Evolutionary conservation across 2,329 filamentous ascomycete species (phyloP).

Genomic region (Beauveria brongniartii): DNA sequence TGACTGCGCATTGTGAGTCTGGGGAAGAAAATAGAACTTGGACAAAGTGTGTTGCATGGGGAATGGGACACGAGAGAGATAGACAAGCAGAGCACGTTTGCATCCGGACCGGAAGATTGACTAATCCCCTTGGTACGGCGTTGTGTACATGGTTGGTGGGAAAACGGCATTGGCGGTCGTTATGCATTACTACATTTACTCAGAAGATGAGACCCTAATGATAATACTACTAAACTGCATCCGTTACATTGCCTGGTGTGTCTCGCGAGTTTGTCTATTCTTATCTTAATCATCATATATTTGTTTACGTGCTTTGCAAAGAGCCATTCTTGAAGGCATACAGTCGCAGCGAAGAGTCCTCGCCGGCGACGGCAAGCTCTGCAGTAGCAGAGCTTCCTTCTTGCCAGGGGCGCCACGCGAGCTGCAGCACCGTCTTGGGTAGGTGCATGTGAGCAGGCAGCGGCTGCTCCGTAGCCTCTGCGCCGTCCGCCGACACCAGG

Average conservation of each 20-base stretch:
- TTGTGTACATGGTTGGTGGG: not conserved
- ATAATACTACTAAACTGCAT: constrained; percentile 7
- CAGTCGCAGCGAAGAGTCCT: constrained; percentile 53
- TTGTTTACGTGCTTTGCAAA: constrained; percentile 11
- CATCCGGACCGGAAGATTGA: not conserved
- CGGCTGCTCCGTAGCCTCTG: constrained; percentile 28
- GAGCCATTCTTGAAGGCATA: constrained; percentile 35
- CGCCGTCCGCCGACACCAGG: constrained; percentile 30
- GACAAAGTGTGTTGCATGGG: not conserved
- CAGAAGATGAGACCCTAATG: constrained; percentile 1
- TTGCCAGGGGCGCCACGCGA: constrained; percentile 56
- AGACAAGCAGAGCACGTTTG: not conserved
- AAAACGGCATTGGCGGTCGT: not conserved
- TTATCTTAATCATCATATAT: not conserved
- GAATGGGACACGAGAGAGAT: not conserved
- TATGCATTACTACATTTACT: constrained; percentile 6
- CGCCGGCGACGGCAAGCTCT: constrained; percentile 48
- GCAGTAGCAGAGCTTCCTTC: constrained; percentile 20
- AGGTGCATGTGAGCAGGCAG: constrained; percentile 39
- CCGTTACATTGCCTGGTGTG: not conserved
- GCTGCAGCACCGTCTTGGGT: constrained; percentile 56
- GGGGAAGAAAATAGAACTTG: too few species aligned
- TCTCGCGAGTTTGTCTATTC: not conserved
- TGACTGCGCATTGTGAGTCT: too few species aligned
- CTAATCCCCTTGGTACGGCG: not conserved